Evolutionary conservation across 805 yeast species (phyloP), one percentile per base, ranked within the genome.

Genomic region (Torulaspora franciscae): DNA sequence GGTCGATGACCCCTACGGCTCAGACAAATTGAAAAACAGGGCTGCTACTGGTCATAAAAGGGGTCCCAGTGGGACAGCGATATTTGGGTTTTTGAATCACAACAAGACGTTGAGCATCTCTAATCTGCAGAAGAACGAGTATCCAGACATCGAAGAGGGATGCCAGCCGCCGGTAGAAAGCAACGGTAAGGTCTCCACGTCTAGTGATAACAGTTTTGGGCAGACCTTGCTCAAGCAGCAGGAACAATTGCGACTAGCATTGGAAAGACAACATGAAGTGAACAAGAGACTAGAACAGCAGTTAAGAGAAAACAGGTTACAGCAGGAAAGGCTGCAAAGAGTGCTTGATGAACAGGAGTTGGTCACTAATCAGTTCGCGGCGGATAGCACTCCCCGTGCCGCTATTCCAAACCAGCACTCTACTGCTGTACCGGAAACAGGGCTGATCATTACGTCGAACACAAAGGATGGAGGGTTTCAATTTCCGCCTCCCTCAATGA

Each of bases 21-120:
- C 42, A 26, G 41, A 27, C 7, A 48, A 48, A 41, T 42, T 35
- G 45, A 24, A 14, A 10, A 42, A 45, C 46, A 46, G 37, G 40
- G 34, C 32, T 4, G 34, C 15, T 22, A 22, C 14, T 7, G 26
- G 63, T 19, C 91, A 84, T 58, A 65, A 74, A 42, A 75, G 86
- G 51, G 78, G 79, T 46, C 71, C 77, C 14, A 82, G 89, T 67
- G 95, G 95, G 10, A 82, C 91, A 3, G 91, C 85, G 2, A 84
- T 85, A 23, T 85, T 85, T 63, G 95, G 95, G 0, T 84, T 76
- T 52, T 67, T 73, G 7, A 80, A 78, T 37, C 90, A 84, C 59
- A 73, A 74, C 47, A 76, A 77, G 46, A 83, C 79, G 37, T 62
- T 84, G 29, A 78, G 85, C 2, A 73, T 84, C 36, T 75, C 80